A percentile compares a stretch with the other conserved stretches of the same genome.
These are phyloP conservation scores for Plectosphaerella plurivora DNA, from an alignment of 2,329 filamentous ascomycete species.

Conservation along the genomic window DNA sequence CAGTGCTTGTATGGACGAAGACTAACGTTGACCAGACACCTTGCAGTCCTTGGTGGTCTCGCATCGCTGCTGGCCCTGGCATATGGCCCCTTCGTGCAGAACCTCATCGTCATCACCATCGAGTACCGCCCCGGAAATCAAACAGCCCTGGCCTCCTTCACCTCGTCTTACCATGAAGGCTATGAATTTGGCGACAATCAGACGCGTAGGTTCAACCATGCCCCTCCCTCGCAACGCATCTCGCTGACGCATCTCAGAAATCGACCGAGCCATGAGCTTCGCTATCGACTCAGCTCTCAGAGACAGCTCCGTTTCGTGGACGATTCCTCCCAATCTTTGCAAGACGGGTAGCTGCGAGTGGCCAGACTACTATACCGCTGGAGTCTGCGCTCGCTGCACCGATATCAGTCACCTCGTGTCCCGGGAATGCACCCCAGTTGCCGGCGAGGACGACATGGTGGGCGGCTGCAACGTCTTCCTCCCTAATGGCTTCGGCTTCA, in stretches of 20 bases:
- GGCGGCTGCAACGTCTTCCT: constrained; percentile 2
- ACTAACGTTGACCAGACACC: constrained; percentile 1
- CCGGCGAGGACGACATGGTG: neutral
- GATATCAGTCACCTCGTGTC: neutral
- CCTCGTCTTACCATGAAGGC: neutral
- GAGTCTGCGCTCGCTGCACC: constrained; percentile 2
- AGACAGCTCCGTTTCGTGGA: neutral
- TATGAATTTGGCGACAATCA: neutral
- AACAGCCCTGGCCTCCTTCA: neutral
- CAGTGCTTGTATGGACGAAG: neutral
- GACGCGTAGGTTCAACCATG: neutral
- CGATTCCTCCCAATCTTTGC: neutral
- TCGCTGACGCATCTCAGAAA: neutral
- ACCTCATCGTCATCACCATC: constrained; percentile 1
- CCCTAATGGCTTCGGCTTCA: constrained; percentile 1
- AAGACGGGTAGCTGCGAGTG: constrained; percentile 1
- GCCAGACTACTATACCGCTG: neutral
- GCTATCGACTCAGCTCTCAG: neutral
- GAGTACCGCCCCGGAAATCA: neutral
- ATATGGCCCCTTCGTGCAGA: constrained; percentile 9
- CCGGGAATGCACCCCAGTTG: neutral
- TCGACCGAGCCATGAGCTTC: constrained; percentile 1
- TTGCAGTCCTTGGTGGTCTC: constrained; percentile 5
- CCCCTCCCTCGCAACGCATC: neutral
- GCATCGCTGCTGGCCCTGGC: constrained; percentile 6